Percentiles rank a stretch among this genome's conserved stretches.
These are phyloP conservation scores for Psilocybe subaeruginosa DNA, from an alignment of 768 basidiomycete genomes.

Conservation along the genomic window DNA sequence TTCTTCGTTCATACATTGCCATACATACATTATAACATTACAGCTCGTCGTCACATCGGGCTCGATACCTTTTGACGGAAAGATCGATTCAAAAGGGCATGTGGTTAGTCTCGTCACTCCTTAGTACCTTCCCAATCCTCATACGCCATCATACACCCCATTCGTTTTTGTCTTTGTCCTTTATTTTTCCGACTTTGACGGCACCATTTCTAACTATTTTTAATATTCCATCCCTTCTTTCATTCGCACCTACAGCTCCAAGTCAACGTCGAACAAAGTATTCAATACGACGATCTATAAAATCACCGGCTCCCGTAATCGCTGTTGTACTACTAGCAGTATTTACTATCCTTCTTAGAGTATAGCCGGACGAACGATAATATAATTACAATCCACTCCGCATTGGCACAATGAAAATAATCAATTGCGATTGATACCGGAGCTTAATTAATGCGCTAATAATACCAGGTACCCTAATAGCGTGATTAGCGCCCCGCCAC, in stretches of 20 bases:
- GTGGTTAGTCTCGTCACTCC: not conserved
- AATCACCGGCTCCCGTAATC: not conserved
- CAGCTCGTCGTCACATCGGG: not conserved
- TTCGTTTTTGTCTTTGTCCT: not conserved
- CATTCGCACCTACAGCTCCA: slow-evolving; percentile 11
- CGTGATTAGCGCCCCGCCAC: not conserved
- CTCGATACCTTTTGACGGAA: not conserved
- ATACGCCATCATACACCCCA: not conserved
- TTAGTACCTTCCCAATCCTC: not conserved
- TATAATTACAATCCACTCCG: not conserved
- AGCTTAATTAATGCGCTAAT: not conserved
- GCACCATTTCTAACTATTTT: not conserved
- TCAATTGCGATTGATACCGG: not conserved
- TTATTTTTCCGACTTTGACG: too few species aligned
- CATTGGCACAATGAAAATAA: too few species aligned
- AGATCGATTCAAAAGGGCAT: not conserved
- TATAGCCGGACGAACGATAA: not conserved
- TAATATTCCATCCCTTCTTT: not conserved
- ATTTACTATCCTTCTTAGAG: not conserved
- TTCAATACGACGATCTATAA: slow-evolving; percentile 17
- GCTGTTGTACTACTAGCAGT: not conserved
- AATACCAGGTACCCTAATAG: not conserved
- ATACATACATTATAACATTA: not conserved
- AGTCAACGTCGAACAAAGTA: slow-evolving; percentile 22
- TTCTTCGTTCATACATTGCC: not conserved